phyloP scores from a whole-genome alignment of 768 basidiomycete genomes.

The Podaxis pistillaris region DNA sequence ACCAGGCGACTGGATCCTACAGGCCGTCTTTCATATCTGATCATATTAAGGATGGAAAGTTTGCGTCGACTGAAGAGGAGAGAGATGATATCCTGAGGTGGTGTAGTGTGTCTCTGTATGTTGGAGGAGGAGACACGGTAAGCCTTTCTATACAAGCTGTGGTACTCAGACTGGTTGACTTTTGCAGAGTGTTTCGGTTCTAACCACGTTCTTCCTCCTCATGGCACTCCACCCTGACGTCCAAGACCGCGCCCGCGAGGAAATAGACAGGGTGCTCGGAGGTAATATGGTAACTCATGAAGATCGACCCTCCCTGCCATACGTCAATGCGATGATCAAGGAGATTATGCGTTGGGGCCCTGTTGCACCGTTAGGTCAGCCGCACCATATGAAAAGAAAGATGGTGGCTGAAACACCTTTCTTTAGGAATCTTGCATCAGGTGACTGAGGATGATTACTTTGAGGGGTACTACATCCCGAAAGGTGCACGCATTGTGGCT shows the following conservation, averaged over 20 bases:
- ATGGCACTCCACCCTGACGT: conserved; percentile 39
- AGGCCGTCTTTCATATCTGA: conserved; percentile 33
- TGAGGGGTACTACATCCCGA: conserved; percentile 33
- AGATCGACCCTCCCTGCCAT: conserved; percentile 32
- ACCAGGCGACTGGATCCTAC: conserved; percentile 23
- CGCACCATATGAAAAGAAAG: background rate
- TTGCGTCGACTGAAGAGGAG: conserved; percentile 21
- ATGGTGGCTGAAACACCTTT: background rate
- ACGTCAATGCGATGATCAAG: conserved; percentile 35
- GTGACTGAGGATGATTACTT: conserved; percentile 30
- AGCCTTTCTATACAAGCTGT: conserved; percentile 7
- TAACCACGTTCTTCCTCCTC: conserved; percentile 35
- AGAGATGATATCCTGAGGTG: conserved; percentile 29
- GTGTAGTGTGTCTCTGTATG: conserved; percentile 28
- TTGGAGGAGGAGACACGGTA: conserved; percentile 41
- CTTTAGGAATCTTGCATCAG: conserved; percentile 27
- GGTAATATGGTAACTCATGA: conserved; percentile 33
- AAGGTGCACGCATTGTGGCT: conserved; percentile 26
- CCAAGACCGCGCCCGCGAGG: conserved; percentile 36
- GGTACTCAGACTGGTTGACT: background rate
- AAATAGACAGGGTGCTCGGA: conserved; percentile 34
- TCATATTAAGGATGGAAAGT: conserved; percentile 25
- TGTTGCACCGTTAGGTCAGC: conserved; percentile 28
- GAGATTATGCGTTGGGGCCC: conserved; percentile 38
- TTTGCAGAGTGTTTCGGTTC: conserved; percentile 31